Percentiles rank a stretch among this genome's conserved stretches.
These are phyloP conservation scores for Hibiscus syriacus DNA, from an alignment of 345 rosid genomes.

Conservation along the genomic window DNA sequence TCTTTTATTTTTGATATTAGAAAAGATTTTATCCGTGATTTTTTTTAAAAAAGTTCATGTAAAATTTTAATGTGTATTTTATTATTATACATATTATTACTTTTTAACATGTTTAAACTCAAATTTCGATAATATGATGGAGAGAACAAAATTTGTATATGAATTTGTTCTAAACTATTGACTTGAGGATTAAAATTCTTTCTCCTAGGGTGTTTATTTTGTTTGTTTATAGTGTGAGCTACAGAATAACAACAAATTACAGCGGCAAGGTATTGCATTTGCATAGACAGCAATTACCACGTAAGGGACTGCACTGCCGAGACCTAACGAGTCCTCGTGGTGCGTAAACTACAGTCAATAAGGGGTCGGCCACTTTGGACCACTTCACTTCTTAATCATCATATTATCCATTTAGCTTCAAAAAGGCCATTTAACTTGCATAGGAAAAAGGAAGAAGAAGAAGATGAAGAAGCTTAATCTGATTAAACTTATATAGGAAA, in stretches of 20 bases:
- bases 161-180: neutral
- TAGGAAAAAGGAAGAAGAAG: too few relatives aligned
- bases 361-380: constrained; percentile 9
- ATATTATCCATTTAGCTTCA: too few relatives aligned
- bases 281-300: neutral
- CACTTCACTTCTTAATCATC: neutral
- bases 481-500: too few relatives aligned
- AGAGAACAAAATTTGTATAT: neutral
- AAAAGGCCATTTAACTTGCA: too few relatives aligned
- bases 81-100: too few relatives aligned
- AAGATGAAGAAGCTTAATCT: too few relatives aligned
- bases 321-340: neutral
- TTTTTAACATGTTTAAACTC: too few relatives aligned
- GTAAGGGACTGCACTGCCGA: neutral
- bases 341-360: constrained; percentile 6
- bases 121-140: neutral
- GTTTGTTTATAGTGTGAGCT: neutral
- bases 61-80: too few relatives aligned
- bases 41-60: too few relatives aligned
- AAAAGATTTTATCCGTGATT: too few relatives aligned
- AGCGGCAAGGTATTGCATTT: constrained; percentile 4
- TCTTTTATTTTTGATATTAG: too few relatives aligned
- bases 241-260: neutral
- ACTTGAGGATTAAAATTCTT: neutral
- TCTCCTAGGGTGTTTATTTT: neutral